These are phyloP conservation scores for Aspergillus sparsus DNA, from an alignment of 495 filamentous ascomycete genomes.

Conservation along the genomic window DNA sequence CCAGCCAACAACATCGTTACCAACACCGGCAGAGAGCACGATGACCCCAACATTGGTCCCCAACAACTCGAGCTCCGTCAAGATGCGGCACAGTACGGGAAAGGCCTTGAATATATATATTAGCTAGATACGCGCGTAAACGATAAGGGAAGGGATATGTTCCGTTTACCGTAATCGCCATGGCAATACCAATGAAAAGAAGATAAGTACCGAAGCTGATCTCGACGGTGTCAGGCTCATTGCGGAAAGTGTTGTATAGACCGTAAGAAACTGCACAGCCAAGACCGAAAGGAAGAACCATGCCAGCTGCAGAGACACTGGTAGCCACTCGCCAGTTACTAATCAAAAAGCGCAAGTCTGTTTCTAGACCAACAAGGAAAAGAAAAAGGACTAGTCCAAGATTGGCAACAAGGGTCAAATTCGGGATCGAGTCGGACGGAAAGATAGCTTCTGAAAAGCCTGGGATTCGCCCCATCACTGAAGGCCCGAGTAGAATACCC, in stretches of 20 bases:
- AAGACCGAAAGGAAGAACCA: constrained; percentile 73
- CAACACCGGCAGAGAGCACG: constrained; percentile 88
- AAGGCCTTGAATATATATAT: constrained; percentile 61
- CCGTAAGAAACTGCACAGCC: constrained; percentile 82
- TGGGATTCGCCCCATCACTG: constrained; percentile 80
- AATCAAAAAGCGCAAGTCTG: constrained; percentile 81
- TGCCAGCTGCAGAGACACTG: constrained; percentile 80
- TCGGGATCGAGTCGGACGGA: constrained; percentile 69
- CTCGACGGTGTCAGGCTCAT: constrained; percentile 59
- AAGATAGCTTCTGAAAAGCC: constrained; percentile 80
- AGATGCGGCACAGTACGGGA: constrained; percentile 90
- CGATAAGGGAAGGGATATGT: not conserved
- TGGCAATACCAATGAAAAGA: constrained; percentile 91
- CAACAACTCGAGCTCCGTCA: constrained; percentile 89
- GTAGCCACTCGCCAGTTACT: constrained; percentile 85
- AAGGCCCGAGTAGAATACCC: constrained; percentile 86
- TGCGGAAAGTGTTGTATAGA: constrained; percentile 74
- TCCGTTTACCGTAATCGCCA: constrained; percentile 76
- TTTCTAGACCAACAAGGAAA: constrained; percentile 90
- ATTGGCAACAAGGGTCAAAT: constrained; percentile 81
- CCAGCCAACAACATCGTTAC: constrained; percentile 96
- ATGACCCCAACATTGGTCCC: constrained; percentile 84
- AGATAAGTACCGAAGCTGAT: constrained; percentile 82
- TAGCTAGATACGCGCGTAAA: not conserved
- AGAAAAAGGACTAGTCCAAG: constrained; percentile 88